These are phyloP conservation scores for Chaetomidium leptoderma DNA, from an alignment of 495 filamentous ascomycete species.

Conservation along the genomic window DNA sequence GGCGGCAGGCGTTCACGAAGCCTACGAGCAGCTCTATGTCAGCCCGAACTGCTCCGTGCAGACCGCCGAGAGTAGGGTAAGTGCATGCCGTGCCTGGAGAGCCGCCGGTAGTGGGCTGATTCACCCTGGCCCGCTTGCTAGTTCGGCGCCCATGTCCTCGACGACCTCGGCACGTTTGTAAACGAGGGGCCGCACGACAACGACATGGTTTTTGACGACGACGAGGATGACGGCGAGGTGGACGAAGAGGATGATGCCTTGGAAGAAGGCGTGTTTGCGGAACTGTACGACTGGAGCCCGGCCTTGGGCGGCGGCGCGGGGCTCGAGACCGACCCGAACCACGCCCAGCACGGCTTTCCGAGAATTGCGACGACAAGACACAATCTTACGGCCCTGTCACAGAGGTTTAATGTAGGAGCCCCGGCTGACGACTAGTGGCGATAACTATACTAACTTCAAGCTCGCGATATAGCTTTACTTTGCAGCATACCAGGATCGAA, in stretches of 20 bases:
- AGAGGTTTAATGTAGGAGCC: slow-evolving; percentile 41
- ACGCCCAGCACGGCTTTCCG: slow-evolving; percentile 29
- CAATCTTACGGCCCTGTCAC: slow-evolving; percentile 50
- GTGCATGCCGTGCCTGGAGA: slow-evolving; percentile 2
- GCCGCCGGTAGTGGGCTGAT: background rate
- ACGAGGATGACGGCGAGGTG: slow-evolving; percentile 23
- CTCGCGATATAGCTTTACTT: slow-evolving; percentile 56
- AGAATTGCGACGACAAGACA: slow-evolving; percentile 36
- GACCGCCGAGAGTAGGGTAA: slow-evolving; percentile 30
- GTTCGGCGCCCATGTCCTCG: slow-evolving; percentile 27
- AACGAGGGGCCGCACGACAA: slow-evolving; percentile 8
- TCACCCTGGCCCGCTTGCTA: slow-evolving; percentile 1
- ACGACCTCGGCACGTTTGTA: slow-evolving; percentile 27
- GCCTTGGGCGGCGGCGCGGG: no score
- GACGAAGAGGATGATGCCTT: slow-evolving; percentile 19
- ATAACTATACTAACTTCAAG: slow-evolving; percentile 6
- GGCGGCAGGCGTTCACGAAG: background rate
- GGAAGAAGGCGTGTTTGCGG: background rate
- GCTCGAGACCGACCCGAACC: slow-evolving; percentile 12
- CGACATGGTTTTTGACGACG: slow-evolving; percentile 16
- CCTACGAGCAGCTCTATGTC: slow-evolving; percentile 21
- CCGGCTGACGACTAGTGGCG: background rate
- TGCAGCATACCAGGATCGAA: slow-evolving; percentile 63
- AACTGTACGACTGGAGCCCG: background rate
- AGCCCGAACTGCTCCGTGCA: slow-evolving; percentile 27